Conservation (phyloP, 1,284 basidiomycete species). For the Leccinum olivaceoglutinosum region DNA sequence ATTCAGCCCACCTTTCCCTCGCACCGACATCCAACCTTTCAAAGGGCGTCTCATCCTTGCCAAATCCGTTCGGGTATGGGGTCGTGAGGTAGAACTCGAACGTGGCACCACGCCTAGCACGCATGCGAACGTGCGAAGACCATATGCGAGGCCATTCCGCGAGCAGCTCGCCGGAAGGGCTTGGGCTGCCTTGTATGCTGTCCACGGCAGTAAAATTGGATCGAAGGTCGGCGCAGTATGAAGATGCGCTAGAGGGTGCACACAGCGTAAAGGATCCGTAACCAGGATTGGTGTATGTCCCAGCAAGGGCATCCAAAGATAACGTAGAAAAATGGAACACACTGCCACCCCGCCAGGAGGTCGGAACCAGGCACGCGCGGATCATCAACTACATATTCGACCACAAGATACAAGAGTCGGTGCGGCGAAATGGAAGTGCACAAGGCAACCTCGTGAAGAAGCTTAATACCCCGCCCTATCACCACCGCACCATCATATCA, state of each 20-base stretch:
- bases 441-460: conserved; percentile 20
- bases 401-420: no score
- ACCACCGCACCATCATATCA: conserved; percentile 3
- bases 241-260: conserved; percentile 20
- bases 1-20: conserved; percentile 11
- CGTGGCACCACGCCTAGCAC: conserved; percentile 6
- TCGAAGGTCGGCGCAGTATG: conserved; percentile 26
- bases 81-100: conserved; percentile 17
- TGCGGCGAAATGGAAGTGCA: conserved; percentile 5
- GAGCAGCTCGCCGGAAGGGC: conserved; percentile 15
- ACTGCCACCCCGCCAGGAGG: background rate
- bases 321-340: background rate
- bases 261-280: conserved; percentile 36
- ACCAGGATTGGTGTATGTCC: conserved; percentile 31
- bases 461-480: conserved; percentile 16
- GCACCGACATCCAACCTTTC: conserved; percentile 15
- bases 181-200: background rate
- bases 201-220: conserved; percentile 27
- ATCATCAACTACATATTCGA: background rate
- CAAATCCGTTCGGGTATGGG: conserved; percentile 27
- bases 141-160: conserved; percentile 26
- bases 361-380: background rate
- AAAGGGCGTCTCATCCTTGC: conserved; percentile 27
- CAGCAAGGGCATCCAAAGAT: conserved; percentile 23
- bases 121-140: conserved; percentile 27